Evolutionary conservation across 1,284 basidiomycete species (phyloP).

Genomic region (Ceratorhiza oryzae-sativae): DNA sequence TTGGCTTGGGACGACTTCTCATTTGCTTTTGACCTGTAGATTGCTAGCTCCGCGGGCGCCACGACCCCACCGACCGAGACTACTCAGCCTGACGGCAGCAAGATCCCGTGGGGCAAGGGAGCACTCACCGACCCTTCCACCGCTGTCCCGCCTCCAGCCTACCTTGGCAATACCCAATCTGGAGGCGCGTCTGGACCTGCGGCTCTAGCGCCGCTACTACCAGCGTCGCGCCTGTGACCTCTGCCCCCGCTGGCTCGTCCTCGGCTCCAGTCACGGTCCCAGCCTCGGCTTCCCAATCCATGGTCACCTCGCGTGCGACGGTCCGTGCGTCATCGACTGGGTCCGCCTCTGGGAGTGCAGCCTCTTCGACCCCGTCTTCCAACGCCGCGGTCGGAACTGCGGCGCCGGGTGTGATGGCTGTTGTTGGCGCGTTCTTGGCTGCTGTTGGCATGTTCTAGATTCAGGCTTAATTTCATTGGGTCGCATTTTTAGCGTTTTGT

Average conservation of each 20-base stretch:
- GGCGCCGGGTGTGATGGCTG: constrained; percentile 29
- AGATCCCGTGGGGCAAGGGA: constrained; percentile 40
- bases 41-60: constrained; percentile 34
- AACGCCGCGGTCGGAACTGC: constrained; percentile 12
- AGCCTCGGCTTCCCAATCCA: background rate
- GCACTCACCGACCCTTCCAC: constrained; percentile 35
- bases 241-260: background rate
- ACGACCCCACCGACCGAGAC: constrained; percentile 28
- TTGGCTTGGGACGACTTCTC: background rate
- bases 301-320: background rate
- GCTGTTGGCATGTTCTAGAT: constrained; percentile 33
- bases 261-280: constrained; percentile 12
- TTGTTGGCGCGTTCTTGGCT: constrained; percentile 35
- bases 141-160: constrained; percentile 23
- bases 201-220: constrained; percentile 8
- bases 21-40: constrained; percentile 16
- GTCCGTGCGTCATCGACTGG: background rate
- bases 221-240: background rate
- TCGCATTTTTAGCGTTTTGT: background rate
- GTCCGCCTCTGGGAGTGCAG: constrained; percentile 15
- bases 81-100: constrained; percentile 39
- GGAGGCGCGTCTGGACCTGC: constrained; percentile 6
- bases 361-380: constrained; percentile 14
- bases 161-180: background rate
- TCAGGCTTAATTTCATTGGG: background rate